Conservation (phyloP, 176 grass and related monocot species). For the Avena atlantica region DNA sequence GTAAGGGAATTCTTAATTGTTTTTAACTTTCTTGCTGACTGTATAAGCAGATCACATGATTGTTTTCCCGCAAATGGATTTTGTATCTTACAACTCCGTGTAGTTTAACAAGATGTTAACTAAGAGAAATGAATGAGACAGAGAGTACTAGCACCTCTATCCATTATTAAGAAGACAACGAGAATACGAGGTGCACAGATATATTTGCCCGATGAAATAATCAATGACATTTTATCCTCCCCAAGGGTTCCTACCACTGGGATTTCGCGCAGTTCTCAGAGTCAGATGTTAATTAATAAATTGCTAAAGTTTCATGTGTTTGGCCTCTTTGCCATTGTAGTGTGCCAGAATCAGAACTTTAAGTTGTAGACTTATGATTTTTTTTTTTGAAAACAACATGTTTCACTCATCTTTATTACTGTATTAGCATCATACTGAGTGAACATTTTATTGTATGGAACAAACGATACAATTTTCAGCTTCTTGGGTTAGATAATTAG, state of each 20-base stretch:
- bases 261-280: not conserved
- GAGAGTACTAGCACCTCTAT: not conserved
- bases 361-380: constrained; percentile 15
- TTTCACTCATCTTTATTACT: constrained; percentile 15
- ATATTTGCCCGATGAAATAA: not conserved
- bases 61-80: not conserved
- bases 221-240: not conserved
- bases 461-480: not conserved
- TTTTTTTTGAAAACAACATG: not conserved
- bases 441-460: not conserved
- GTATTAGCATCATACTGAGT: not conserved
- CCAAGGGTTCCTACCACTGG: not conserved
- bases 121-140: constrained; percentile 7
- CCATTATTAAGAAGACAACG: not conserved
- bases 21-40: constrained; percentile 11
- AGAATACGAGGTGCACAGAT: not conserved
- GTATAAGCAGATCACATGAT: constrained; percentile 8
- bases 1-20: constrained; percentile 47
- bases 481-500: constrained; percentile 2
- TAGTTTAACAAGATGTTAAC: constrained; percentile 25
- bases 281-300: not conserved
- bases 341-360: not conserved
- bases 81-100: constrained; percentile 13
- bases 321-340: constrained; percentile 12
- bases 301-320: constrained; percentile 7